Conservation (phyloP, 176 grass and related monocot species). For the Aegilops speltoides region DNA sequence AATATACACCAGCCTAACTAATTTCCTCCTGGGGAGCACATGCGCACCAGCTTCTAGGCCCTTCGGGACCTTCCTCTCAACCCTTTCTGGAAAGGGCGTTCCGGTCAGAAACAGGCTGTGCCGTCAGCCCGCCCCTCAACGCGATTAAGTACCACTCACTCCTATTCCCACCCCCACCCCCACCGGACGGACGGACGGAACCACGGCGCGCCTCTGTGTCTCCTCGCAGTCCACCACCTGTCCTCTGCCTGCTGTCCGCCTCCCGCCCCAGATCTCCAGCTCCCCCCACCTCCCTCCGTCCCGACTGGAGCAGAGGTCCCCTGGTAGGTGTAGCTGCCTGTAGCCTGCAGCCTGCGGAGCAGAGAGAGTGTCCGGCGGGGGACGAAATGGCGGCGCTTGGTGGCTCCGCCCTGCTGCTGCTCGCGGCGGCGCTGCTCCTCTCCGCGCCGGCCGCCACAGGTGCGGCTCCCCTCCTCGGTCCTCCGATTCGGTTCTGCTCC, state of each 20-base stretch:
- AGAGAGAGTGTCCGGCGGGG: neutral
- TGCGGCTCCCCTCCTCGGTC: neutral
- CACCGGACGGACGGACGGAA: neutral
- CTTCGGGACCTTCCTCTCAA: neutral
- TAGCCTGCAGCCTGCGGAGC: too few relatives aligned
- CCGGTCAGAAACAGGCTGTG: neutral
- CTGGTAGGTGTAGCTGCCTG: too few relatives aligned
- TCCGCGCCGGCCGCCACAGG: constrained; percentile 52
- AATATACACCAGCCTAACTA: too few relatives aligned
- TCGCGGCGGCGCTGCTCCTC: constrained; percentile 43
- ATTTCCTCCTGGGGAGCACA: too few relatives aligned
- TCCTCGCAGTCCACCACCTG: neutral
- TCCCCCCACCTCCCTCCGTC: too few relatives aligned
- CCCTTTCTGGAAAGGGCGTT: neutral
- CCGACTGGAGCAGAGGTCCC: too few relatives aligned
- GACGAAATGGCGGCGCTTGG: constrained; percentile 31
- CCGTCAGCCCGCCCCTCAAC: neutral
- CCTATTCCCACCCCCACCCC: neutral
- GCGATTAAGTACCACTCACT: neutral
- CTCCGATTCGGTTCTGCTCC: neutral
- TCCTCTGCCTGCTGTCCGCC: neutral
- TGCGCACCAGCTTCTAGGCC: neutral
- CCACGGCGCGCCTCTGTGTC: neutral
- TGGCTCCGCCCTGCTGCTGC: constrained; percentile 30
- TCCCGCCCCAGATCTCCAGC: neutral